Conservation (phyloP, 352 stramenopile species). For the Phytophthora aleatoria region DNA sequence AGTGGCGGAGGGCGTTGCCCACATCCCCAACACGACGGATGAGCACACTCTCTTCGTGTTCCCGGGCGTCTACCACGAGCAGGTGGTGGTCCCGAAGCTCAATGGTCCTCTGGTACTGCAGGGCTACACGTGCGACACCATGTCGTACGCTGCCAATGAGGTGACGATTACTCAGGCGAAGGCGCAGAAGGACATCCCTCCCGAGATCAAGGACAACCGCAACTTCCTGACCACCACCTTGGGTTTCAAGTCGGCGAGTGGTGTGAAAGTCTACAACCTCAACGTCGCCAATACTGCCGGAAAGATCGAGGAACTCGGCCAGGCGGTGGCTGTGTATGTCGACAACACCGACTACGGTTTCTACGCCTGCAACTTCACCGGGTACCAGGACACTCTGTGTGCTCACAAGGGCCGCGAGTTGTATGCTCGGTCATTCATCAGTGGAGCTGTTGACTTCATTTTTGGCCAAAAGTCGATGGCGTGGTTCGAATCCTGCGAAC, state of each 20-base stretch:
- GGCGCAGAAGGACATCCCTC: background rate
- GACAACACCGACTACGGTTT: slow-evolving; percentile 13
- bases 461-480: slow-evolving; percentile 1
- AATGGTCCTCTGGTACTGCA: slow-evolving; percentile 5
- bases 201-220: background rate
- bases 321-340: slow-evolving; percentile 11
- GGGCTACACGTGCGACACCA: slow-evolving; percentile 4
- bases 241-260: slow-evolving; percentile 5
- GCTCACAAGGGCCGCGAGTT: slow-evolving; percentile 5
- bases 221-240: background rate
- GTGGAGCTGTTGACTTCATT: slow-evolving; percentile 6
- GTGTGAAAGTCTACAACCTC: slow-evolving; percentile 23
- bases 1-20: slow-evolving; percentile 3
- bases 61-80: slow-evolving; percentile 2
- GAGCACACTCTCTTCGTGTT: slow-evolving; percentile 13
- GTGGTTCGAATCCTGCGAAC: slow-evolving; percentile 5
- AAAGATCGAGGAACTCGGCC: slow-evolving; percentile 4
- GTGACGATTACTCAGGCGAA: slow-evolving; percentile 6
- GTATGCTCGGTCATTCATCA: slow-evolving; percentile 4
- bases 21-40: slow-evolving; percentile 7
- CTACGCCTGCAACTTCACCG: slow-evolving; percentile 8
- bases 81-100: background rate
- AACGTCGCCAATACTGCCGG: slow-evolving; percentile 16
- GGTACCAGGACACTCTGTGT: slow-evolving; percentile 2
- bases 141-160: background rate